A percentile compares a stretch with the other conserved stretches of the same genome.
phyloP scores from a whole-genome alignment of 495 filamentous ascomycete species.

The Zalerion maritima region DNA sequence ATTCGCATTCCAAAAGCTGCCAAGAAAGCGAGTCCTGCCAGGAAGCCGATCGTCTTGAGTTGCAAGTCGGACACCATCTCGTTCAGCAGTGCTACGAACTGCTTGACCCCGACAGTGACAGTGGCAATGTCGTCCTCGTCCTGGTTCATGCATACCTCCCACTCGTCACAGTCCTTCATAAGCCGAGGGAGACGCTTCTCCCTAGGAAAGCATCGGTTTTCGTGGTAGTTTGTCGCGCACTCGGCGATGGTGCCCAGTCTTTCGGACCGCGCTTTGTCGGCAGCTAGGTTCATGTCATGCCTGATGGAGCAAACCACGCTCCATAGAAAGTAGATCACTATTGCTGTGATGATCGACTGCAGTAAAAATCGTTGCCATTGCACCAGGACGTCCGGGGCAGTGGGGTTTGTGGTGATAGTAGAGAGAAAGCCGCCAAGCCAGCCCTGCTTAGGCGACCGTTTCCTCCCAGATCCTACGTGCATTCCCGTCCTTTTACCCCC shows the following conservation, averaged over 20 bases:
- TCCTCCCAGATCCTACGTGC: conserved; percentile 27
- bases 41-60: conserved; percentile 30
- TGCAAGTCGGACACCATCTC: conserved; percentile 30
- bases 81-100: conserved; percentile 31
- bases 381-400: conserved; percentile 73
- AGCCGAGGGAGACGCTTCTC: conserved; percentile 54
- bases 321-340: conserved; percentile 56
- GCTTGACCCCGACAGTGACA: conserved; percentile 24
- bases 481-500: conserved; percentile 39
- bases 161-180: conserved; percentile 54
- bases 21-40: no score
- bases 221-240: conserved; percentile 53
- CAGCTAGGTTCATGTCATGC: conserved; percentile 58
- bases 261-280: conserved; percentile 43
- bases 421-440: conserved; percentile 46
- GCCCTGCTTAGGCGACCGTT: conserved; percentile 10
- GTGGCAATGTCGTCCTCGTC: conserved; percentile 25
- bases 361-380: conserved; percentile 71
- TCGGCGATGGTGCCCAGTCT: conserved; percentile 57
- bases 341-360: conserved; percentile 55
- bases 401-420: conserved; percentile 62
- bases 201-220: conserved; percentile 53
- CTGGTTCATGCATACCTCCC: conserved; percentile 75
- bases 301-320: conserved; percentile 55
- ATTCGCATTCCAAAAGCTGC: no score